phyloP scores from a whole-genome alignment of 768 basidiomycete species.

The Favolaschia claudopus region DNA sequence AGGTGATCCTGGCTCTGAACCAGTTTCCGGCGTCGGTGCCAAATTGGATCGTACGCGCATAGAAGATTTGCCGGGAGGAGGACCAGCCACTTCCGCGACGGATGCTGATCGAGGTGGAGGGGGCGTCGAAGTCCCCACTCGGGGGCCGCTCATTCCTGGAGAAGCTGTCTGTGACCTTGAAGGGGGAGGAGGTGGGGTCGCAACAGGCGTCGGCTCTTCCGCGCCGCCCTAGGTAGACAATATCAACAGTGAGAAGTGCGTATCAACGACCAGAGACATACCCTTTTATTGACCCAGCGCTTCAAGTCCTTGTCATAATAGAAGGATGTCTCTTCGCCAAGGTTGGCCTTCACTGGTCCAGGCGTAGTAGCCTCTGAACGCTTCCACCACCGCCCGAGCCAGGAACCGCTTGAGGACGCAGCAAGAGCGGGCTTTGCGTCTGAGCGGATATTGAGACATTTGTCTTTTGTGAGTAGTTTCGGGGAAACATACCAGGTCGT shows the following conservation, averaged over 20 bases:
- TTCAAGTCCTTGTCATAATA: conserved; percentile 96
- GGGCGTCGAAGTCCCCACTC: conserved; percentile 30
- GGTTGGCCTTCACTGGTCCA: conserved; percentile 87
- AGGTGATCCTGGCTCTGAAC: conserved; percentile 49
- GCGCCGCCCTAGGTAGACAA: conserved; percentile 55
- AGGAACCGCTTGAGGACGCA: conserved; percentile 58
- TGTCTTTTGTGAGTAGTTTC: background rate
- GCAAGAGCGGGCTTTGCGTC: conserved; percentile 31
- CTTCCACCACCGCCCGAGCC: conserved; percentile 87
- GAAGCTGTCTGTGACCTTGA: conserved; percentile 88
- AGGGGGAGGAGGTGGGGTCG: conserved; percentile 74
- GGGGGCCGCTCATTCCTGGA: conserved; percentile 59
- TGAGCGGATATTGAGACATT: background rate
- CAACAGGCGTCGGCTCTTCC: conserved; percentile 62
- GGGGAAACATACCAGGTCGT: conserved; percentile 35
- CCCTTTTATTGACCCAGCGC: conserved; percentile 96
- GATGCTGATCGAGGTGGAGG: conserved; percentile 61
- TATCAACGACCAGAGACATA: conserved; percentile 38
- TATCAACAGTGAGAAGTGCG: background rate
- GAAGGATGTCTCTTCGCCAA: conserved; percentile 90
- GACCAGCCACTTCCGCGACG: conserved; percentile 64
- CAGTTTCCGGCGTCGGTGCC: conserved; percentile 59
- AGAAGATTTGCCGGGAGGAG: conserved; percentile 58
- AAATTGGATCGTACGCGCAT: conserved; percentile 73
- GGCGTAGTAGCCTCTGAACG: conserved; percentile 63